Conservation (phyloP, 352 stramenopile species). For the Phytophthora rubi region DNA sequence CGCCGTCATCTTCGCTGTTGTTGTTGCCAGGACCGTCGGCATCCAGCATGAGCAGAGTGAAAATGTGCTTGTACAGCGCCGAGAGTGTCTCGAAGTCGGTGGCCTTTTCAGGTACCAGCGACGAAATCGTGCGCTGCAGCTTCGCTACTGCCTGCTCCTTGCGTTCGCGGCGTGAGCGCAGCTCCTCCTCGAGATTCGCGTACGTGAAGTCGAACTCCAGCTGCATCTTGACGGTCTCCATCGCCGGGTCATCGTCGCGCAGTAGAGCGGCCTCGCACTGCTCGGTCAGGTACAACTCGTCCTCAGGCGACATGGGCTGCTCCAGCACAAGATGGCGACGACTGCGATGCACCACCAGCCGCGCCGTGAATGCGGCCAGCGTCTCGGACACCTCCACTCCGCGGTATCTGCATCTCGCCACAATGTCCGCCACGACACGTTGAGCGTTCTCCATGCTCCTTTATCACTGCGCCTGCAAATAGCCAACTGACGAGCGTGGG, state of each 20-base stretch:
- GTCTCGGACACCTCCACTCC: slow-evolving; percentile 88
- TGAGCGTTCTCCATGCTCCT: slow-evolving; percentile 66
- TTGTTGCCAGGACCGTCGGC: slow-evolving; percentile 37
- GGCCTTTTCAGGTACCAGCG: slow-evolving; percentile 73
- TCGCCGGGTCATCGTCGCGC: slow-evolving; percentile 75
- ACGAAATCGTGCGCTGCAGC: slow-evolving; percentile 78
- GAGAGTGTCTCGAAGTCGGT: slow-evolving; percentile 93
- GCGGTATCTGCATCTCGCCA: slow-evolving; percentile 73
- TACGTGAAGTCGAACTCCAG: slow-evolving; percentile 94
- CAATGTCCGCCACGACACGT: slow-evolving; percentile 73
- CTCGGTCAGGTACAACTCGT: slow-evolving; percentile 80
- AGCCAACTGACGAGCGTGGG: slow-evolving; percentile 13
- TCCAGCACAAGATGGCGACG: slow-evolving; percentile 77
- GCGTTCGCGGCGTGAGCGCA: slow-evolving; percentile 61
- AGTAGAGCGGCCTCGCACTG: slow-evolving; percentile 79
- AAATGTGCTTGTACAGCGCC: slow-evolving; percentile 91
- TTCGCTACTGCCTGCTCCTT: slow-evolving; percentile 67
- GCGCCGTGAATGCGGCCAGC: slow-evolving; percentile 86
- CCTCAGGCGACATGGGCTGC: slow-evolving; percentile 68
- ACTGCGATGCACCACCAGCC: slow-evolving; percentile 73
- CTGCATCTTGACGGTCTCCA: slow-evolving; percentile 96
- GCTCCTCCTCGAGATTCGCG: slow-evolving; percentile 78
- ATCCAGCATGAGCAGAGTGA: slow-evolving; percentile 83
- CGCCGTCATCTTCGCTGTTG: slow-evolving; percentile 22
- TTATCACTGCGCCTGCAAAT: slow-evolving; percentile 13